These are phyloP conservation scores for Orbilia oligospora DNA, from an alignment of 2,329 filamentous ascomycete genomes.

Conservation along the genomic window DNA sequence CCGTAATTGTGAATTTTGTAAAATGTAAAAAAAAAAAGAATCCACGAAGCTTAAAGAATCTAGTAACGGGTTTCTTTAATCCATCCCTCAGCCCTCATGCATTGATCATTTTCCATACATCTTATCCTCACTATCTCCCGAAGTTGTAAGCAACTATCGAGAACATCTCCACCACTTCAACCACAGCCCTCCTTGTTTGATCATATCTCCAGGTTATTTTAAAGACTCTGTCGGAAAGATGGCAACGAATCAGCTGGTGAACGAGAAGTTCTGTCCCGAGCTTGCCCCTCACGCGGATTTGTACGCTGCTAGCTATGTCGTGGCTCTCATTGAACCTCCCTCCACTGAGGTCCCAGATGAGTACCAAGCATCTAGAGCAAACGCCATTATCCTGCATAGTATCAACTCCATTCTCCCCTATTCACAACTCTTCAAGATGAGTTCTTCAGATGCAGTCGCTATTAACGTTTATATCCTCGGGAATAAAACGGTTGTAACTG, in stretches of 20 bases:
- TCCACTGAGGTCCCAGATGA: not conserved
- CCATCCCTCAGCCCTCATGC: not conserved
- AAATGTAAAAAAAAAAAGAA: no score
- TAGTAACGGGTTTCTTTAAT: no score
- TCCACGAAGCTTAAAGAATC: no score
- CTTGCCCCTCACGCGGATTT: not conserved
- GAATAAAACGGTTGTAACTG: not conserved
- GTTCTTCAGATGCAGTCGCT: not conserved
- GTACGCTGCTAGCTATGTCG: not conserved
- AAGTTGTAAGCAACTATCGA: not conserved
- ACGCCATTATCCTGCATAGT: not conserved
- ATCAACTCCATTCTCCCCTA: not conserved
- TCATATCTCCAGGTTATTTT: not conserved
- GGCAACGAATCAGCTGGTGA: not conserved
- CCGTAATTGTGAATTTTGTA: no score
- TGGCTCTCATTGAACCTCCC: not conserved
- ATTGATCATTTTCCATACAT: not conserved
- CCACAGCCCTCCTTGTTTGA: not conserved
- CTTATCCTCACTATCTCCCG: not conserved
- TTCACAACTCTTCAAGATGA: not conserved
- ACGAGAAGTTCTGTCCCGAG: not conserved
- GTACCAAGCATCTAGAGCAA: not conserved
- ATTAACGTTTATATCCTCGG: not conserved
- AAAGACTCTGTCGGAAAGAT: not conserved
- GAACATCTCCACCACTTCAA: not conserved